phyloP scores from a whole-genome alignment of 1,284 basidiomycete species.

The Cerioporus squamosus region DNA sequence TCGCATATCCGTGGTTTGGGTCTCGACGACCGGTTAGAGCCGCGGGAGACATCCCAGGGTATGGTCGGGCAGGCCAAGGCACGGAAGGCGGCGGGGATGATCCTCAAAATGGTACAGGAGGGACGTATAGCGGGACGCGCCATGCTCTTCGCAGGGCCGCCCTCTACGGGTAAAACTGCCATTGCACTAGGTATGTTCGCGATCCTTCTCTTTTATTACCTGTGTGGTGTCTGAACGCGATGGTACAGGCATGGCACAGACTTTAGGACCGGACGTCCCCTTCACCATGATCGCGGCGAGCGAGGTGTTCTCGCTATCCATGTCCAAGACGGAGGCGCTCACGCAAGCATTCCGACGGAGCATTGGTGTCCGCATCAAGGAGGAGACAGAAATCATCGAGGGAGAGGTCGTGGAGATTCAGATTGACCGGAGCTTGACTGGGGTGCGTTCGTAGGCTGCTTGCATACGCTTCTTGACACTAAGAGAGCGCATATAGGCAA shows the following conservation, averaged over 20 bases:
- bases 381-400: constrained; percentile 97
- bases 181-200: constrained; percentile 82
- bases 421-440: constrained; percentile 96
- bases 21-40: constrained; percentile 90
- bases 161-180: constrained; percentile 96
- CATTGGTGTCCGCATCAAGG: constrained; percentile 96
- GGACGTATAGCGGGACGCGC: constrained; percentile 94
- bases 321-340: constrained; percentile 98
- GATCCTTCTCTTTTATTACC: constrained; percentile 24
- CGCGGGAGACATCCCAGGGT: constrained; percentile 86
- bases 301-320: constrained; percentile 96
- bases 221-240: background rate
- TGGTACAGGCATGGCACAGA: constrained; percentile 90
- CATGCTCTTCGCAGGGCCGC: constrained; percentile 95
- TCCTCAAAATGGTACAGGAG: constrained; percentile 97
- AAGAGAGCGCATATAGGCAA: constrained; percentile 62
- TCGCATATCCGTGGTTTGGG: constrained; percentile 97
- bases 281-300: constrained; percentile 98
- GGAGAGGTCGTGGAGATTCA: constrained; percentile 99
- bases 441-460: constrained; percentile 58
- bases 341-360: constrained; percentile 96
- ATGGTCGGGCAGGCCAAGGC: constrained; percentile 98
- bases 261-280: constrained; percentile 90
- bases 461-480: background rate
- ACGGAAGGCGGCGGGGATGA: constrained; percentile 95